A percentile compares a stretch with the other conserved stretches of the same genome.
Evolutionary conservation across 305 asterid genomes (phyloP).

Genomic region (Salvia sclarea): DNA sequence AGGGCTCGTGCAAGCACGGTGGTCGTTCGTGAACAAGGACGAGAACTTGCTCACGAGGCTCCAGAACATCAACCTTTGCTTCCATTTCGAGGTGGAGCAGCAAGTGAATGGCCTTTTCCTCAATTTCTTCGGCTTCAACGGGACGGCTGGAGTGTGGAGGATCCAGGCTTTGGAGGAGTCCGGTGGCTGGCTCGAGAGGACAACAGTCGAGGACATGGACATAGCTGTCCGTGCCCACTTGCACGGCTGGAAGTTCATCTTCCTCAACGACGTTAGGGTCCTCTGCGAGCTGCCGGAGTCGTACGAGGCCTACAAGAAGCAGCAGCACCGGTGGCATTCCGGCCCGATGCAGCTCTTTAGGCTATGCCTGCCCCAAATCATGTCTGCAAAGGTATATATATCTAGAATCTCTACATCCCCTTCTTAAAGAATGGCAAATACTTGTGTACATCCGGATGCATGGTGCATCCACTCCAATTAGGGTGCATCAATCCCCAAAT

Average conservation of each 20-base stretch:
- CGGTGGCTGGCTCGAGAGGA: constrained; percentile 97
- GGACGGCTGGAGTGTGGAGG: constrained; percentile 98
- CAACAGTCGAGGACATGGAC: constrained; percentile 97
- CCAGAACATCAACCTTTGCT: constrained; percentile 86
- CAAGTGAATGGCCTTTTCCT: constrained; percentile 88
- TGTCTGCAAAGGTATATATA: constrained; percentile 70
- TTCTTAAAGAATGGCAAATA: neutral
- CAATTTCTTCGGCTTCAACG: constrained; percentile 93
- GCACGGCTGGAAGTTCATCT: constrained; percentile 80
- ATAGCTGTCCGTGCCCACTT: constrained; percentile 94
- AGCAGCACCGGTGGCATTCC: constrained; percentile 98
- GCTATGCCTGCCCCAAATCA: constrained; percentile 72
- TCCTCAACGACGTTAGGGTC: constrained; percentile 72
- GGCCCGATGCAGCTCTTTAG: constrained; percentile 99
- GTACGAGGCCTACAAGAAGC: constrained; percentile 91
- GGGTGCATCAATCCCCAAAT: too few species aligned
- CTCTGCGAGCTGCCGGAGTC: constrained; percentile 92
- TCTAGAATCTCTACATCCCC: neutral
- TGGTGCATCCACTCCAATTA: too few species aligned
- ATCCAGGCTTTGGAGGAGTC: constrained; percentile 92
- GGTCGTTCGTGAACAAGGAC: constrained; percentile 91
- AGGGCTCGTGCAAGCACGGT: constrained; percentile 92
- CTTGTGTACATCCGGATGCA: too few species aligned
- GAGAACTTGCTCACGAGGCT: constrained; percentile 87
- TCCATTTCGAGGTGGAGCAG: constrained; percentile 96